These are phyloP conservation scores for Kodamaea fungicola DNA, from an alignment of 1,139 yeast genomes.

Conservation along the genomic window DNA sequence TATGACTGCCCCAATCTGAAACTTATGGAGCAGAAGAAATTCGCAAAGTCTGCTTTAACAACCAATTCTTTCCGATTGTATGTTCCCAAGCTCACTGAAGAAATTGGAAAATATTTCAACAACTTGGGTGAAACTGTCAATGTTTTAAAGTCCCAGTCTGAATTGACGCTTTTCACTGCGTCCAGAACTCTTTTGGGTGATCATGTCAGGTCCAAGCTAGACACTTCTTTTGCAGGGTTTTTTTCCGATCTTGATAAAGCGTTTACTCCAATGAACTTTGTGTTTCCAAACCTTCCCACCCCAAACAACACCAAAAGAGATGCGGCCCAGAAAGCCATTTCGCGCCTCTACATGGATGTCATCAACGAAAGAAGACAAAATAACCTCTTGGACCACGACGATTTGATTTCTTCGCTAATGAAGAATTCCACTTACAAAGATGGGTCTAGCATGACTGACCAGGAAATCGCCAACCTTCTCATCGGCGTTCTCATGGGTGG, in stretches of 20 bases:
- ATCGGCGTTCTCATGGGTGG: slow-evolving; percentile 99
- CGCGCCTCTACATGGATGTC: slow-evolving; percentile 73
- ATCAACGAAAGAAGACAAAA: slow-evolving; percentile 67
- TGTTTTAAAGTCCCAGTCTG: slow-evolving; percentile 84
- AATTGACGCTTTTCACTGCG: slow-evolving; percentile 93
- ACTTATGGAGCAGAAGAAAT: slow-evolving; percentile 97
- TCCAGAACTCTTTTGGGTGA: slow-evolving; percentile 87
- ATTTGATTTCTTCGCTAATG: slow-evolving; percentile 85
- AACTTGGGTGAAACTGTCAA: slow-evolving; percentile 39
- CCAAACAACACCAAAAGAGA: slow-evolving; percentile 84
- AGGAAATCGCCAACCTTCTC: slow-evolving; percentile 86
- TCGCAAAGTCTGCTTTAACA: slow-evolving; percentile 86
- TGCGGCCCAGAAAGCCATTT: slow-evolving; percentile 76
- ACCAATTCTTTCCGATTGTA: slow-evolving; percentile 77
- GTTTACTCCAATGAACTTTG: slow-evolving; percentile 91
- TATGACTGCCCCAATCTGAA: slow-evolving; percentile 93
- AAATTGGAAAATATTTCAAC: slow-evolving; percentile 61
- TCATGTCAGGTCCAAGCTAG: slow-evolving; percentile 80
- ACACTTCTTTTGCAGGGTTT: slow-evolving; percentile 75
- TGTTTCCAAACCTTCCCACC: slow-evolving; percentile 87
- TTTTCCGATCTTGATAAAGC: slow-evolving; percentile 94
- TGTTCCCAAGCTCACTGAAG: slow-evolving; percentile 84
- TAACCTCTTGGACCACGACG: slow-evolving; percentile 70
- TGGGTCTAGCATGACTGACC: slow-evolving; percentile 89
- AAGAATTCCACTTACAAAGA: slow-evolving; percentile 81